phyloP scores from a whole-genome alignment of 148 eudicot genomes.

The Silene uniflora region DNA sequence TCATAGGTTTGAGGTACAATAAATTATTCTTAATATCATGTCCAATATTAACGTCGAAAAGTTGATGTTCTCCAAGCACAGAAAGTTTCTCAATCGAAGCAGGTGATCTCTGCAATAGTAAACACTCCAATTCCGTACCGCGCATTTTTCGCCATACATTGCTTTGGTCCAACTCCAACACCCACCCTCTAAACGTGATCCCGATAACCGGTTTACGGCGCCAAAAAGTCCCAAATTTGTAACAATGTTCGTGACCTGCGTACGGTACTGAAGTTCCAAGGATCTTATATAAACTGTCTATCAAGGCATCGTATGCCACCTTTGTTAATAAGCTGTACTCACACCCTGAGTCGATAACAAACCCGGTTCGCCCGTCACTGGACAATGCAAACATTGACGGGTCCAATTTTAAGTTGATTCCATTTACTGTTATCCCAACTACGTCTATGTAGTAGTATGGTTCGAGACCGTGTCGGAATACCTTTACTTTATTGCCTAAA shows the following conservation, averaged over 20 bases:
- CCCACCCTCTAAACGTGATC: too few species aligned
- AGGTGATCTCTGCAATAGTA: too few species aligned
- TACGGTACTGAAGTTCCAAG: background rate
- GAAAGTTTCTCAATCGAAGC: too few species aligned
- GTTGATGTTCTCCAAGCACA: too few species aligned
- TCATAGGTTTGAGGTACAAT: too few species aligned
- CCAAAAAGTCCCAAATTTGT: conserved; percentile 1
- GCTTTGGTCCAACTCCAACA: too few species aligned
- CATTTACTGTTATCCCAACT: background rate
- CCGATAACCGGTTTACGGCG: background rate
- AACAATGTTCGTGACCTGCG: background rate
- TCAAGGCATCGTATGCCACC: background rate
- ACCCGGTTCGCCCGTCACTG: background rate
- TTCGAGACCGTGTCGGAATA: background rate
- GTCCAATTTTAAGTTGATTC: background rate
- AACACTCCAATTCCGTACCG: too few species aligned
- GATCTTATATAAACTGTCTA: background rate
- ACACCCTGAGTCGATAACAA: conserved; percentile 13
- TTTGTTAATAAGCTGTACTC: background rate
- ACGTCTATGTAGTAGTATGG: conserved; percentile 1
- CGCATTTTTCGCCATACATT: too few species aligned
- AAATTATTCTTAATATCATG: too few species aligned
- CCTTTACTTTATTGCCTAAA: background rate
- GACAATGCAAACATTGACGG: background rate
- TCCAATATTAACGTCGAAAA: too few species aligned